Base-by-base conservation (phyloP, 176 grass and related monocot genomes). In the Musa troglodytarum region DNA sequence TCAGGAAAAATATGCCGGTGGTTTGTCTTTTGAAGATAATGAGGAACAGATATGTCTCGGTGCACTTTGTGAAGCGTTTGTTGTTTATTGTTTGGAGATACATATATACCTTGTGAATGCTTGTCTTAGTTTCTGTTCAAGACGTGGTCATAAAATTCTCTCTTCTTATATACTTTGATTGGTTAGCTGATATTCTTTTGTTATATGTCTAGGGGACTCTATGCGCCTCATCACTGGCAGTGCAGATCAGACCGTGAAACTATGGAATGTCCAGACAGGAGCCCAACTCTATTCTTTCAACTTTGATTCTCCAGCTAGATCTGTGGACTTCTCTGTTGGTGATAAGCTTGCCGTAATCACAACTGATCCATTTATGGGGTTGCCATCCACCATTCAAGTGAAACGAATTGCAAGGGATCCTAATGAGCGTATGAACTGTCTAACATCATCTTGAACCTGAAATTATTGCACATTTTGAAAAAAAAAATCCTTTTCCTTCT, bases 301-400 rank as follows among this genome's bases (percentile, higher is more conserved):
- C 10, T 91, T 99, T 76, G 87, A 87, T 57, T 92, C 95, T 19
- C 86, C 95, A 9, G 88, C 90, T 1, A 87, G 84, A 51, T 86
- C 95, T 13, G 90, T 94, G 8, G 90, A 94, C 24, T 87, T 94
- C 13, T 69, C 84, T 21, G 77, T 93, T 10, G 95, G 90, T 8
- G 88, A 91, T 75, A 74, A 77, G 50, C 88, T 98, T 64, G 90
- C 72, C 0, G 80, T 94, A 72, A 77, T 91, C 73, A 99, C 90
- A 77, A 89, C 90, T 3, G 90, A 99, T 67, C 92, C 81, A 66
- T 99, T 98, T 84, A 91, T 91, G 90, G 90, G 76, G 2, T 80
- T 93, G 56, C 82, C 65, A 50, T 89, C 95, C 53, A 87, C 88
- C 49, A 89, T 87, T 49, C 95, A 98, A 84, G 86, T 93, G 82